Evolutionary conservation across 208 protist genomes (phyloP).

Genomic region (Trypanosomatidae sp.): DNA sequence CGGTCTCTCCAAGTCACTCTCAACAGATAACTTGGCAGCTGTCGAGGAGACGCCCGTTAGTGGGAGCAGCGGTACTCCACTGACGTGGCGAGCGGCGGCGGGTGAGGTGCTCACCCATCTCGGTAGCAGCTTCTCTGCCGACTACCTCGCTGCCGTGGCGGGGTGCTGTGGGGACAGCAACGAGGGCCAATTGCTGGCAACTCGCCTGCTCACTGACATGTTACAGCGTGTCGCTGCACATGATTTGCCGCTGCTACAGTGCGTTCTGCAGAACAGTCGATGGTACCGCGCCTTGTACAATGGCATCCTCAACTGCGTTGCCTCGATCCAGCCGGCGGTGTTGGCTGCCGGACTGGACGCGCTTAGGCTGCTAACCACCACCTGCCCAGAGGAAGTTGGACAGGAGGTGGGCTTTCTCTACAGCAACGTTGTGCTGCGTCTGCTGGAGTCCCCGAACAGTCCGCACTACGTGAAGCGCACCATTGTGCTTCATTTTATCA

Average conservation of each 20-base stretch:
- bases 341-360: constrained; percentile 90
- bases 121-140: constrained; percentile 55
- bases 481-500: constrained; percentile 81
- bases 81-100: constrained; percentile 28
- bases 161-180: constrained; percentile 67
- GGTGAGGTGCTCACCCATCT: constrained; percentile 38
- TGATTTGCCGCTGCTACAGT: constrained; percentile 38
- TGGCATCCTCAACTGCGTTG: constrained; percentile 90
- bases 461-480: constrained; percentile 85
- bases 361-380: constrained; percentile 74
- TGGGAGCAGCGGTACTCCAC: constrained; percentile 11
- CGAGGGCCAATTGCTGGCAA: constrained; percentile 69
- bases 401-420: constrained; percentile 94
- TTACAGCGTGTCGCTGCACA: constrained; percentile 34
- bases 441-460: constrained; percentile 91
- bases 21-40: constrained; percentile 7
- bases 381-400: constrained; percentile 41
- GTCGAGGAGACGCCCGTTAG: constrained; percentile 21
- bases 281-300: constrained; percentile 78
- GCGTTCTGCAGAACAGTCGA: constrained; percentile 24
- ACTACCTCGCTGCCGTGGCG: constrained; percentile 67
- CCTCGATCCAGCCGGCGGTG: constrained; percentile 79
- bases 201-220: constrained; percentile 62
- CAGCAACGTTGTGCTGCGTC: constrained; percentile 86
- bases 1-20: constrained; percentile 3